Base-by-base conservation (phyloP, 179 eudicot species). In the Drosera spatulata region DNA sequence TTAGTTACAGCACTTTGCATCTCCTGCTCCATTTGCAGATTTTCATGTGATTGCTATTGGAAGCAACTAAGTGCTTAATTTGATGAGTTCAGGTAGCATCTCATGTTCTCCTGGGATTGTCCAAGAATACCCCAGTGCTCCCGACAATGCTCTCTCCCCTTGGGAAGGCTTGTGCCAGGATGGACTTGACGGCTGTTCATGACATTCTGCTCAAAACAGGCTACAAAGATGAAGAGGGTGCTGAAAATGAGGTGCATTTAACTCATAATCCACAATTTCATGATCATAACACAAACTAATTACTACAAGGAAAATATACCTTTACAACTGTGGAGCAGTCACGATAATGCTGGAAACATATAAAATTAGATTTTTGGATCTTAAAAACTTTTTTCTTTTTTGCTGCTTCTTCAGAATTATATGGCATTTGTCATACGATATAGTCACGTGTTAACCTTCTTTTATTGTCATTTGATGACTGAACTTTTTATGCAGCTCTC, bases 81-180 rank as follows among this genome's bases (percentile, higher is more conserved):
- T 53, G 12, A 39, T 40, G 37, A 12, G 51, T 58, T 44, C 73
- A 89, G 97, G 91, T 80, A 59, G 78, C 81, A 59, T 89, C 97
- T 10, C 85, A 64, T 79, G 77, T 70, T 54, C 68, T 89, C 56
- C 80, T 84, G 84, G 86, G 83, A 43, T 71, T 88, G 60, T 65
- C 77, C 10, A 82, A 85, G 61, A 75, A 68, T 66, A 76, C 80
- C 8, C 82, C 71, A 41, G 87, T 80, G 52, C 73, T 82, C 8
- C 96, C 95, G 39, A 74, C 86, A 55, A 74, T 79, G 77, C 83
- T 86, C 53, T 91, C 98, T 61, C 96, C 98, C 51, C 83, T 91
- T 15, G 98, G 96, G 59, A 87, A 84, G 83, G 95, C 95, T 44
- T 87, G 95, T 67, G 82, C 88, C 5, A 80, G 87, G 65, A 82